These are phyloP conservation scores for Silene latifolia DNA, from an alignment of 148 eudicot genomes.

Conservation along the genomic window DNA sequence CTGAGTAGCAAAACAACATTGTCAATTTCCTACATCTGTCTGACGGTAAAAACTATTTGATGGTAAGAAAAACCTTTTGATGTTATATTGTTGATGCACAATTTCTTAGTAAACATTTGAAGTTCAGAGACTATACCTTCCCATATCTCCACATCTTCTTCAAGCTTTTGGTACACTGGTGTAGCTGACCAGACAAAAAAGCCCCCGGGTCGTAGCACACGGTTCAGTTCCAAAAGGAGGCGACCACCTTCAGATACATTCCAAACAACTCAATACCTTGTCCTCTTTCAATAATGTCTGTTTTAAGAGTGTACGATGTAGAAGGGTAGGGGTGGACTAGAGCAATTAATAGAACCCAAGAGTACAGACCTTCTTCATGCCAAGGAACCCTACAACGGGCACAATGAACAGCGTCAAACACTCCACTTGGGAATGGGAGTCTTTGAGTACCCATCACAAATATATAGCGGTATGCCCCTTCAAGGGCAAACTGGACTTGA, in stretches of 20 bases:
- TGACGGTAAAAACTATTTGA: background rate
- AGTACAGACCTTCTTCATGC: conserved; percentile 39
- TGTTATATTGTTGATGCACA: background rate
- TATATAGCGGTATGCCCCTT: conserved; percentile 90
- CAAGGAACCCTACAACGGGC: conserved; percentile 92
- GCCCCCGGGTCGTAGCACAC: conserved; percentile 82
- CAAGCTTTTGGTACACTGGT: conserved; percentile 71
- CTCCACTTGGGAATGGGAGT: conserved; percentile 71
- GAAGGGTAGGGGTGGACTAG: background rate
- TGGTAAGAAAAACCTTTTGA: background rate
- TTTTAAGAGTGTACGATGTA: background rate
- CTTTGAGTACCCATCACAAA: conserved; percentile 79
- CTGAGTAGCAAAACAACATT: conserved; percentile 30
- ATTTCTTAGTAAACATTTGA: conserved; percentile 1
- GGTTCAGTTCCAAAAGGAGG: conserved; percentile 71
- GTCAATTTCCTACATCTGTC: conserved; percentile 14
- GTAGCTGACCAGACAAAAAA: conserved; percentile 92
- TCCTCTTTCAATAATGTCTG: background rate
- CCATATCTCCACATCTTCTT: conserved; percentile 84
- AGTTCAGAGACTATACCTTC: conserved; percentile 35
- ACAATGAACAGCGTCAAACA: conserved; percentile 73
- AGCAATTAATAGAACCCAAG: background rate
- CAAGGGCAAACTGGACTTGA: conserved; percentile 79
- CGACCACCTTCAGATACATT: conserved; percentile 53
- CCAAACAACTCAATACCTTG: background rate